Evolutionary conservation across 179 eudicot species (phyloP).

Genomic region (Patellifolia procumbens): DNA sequence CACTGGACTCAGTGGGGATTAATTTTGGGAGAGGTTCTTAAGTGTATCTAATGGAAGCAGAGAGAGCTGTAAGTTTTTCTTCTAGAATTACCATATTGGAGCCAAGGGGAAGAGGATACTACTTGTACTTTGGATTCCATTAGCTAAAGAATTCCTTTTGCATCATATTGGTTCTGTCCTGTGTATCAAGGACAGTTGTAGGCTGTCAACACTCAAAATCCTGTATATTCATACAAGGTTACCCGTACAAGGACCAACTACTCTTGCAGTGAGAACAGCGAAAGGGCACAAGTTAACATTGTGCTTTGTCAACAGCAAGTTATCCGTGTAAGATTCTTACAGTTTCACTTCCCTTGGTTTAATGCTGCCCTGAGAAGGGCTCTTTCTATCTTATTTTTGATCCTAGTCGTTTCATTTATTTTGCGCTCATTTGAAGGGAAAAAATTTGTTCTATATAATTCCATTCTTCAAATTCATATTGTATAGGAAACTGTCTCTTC

Average conservation of each 20-base stretch:
- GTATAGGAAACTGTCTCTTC: background rate
- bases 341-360: background rate
- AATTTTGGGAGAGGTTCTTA: slow-evolving; percentile 82
- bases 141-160: background rate
- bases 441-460: background rate
- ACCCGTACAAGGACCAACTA: background rate
- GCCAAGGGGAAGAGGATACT: slow-evolving; percentile 4
- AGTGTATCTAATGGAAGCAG: slow-evolving; percentile 36
- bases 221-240: background rate
- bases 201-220: background rate
- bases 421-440: background rate
- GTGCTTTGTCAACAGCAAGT: background rate
- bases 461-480: background rate
- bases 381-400: background rate
- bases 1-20: slow-evolving; percentile 99
- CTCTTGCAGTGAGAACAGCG: background rate
- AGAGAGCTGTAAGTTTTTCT: background rate
- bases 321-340: background rate
- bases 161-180: background rate
- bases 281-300: background rate
- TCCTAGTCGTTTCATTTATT: background rate
- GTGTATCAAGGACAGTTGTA: background rate
- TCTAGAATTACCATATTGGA: background rate
- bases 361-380: background rate
- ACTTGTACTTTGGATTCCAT: background rate